Conservation (phyloP, 768 basidiomycete species). For the Exsudoporus frostii region DNA sequence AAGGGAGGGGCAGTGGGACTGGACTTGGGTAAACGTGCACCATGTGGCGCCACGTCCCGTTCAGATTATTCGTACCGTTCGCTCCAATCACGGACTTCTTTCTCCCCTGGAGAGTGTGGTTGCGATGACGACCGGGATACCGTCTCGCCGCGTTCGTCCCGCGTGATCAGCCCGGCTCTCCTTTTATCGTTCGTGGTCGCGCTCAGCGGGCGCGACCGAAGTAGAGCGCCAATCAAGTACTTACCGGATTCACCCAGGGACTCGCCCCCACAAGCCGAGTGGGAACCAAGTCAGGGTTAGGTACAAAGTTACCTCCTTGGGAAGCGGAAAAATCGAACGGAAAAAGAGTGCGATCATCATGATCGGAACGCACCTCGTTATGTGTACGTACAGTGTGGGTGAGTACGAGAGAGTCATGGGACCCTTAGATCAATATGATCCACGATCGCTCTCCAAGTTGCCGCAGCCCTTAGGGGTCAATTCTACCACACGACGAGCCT, state of each 20-base stretch:
- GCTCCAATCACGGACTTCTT: not conserved
- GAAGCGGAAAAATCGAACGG: not conserved
- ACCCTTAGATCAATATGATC: slow-evolving; percentile 19
- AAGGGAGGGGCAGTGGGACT: not conserved
- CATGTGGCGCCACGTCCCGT: not conserved
- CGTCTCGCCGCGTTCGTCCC: slow-evolving; percentile 29
- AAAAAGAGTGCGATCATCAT: slow-evolving; percentile 8
- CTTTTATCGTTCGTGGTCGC: not conserved
- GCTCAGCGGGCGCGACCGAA: not conserved
- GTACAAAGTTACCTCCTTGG: slow-evolving; percentile 19
- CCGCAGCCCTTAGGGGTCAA: slow-evolving; percentile 9
- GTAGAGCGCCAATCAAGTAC: slow-evolving; percentile 1
- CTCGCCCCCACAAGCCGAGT: not conserved
- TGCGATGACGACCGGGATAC: slow-evolving; percentile 31
- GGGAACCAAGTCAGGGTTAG: slow-evolving; percentile 10
- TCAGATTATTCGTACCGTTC: not conserved
- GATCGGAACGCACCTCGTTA: slow-evolving; percentile 2
- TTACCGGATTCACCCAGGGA: slow-evolving; percentile 1
- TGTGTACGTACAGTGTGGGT: slow-evolving; percentile 13
- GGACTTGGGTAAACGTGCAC: not conserved
- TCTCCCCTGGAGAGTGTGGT: slow-evolving; percentile 8
- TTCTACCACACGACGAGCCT: not conserved
- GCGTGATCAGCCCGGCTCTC: slow-evolving; percentile 29
- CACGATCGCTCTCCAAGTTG: slow-evolving; percentile 3
- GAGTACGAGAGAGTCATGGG: too few species aligned